Base-by-base conservation (phyloP, 2,329 filamentous ascomycete genomes). In the Fusarium pseudonygamai region DNA sequence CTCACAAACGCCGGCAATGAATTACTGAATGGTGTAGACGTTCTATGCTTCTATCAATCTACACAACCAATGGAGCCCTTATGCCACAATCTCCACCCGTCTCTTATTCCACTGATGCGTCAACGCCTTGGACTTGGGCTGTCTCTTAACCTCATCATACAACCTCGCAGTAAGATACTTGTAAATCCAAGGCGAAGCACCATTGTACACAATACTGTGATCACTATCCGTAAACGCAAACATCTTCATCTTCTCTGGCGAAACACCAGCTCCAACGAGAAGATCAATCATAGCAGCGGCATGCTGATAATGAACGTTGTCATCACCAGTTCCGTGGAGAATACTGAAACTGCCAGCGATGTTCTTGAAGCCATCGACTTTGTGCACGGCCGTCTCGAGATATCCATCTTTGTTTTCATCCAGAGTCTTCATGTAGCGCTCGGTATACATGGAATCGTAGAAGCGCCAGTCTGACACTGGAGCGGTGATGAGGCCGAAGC, bases 261-360 rank as follows among this genome's bases (percentile, higher is more conserved):
- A 85, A 1, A 93, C 89, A 0, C 87, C 87, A 1, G 81, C 86
- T 1, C 87, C 86, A 37, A 93, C 88, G 1, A 93, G 80, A 28
- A 90, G 79, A 74, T 93, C 90, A 0, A 90, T 82, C 39, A 93
- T 79, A 2, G 87, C 89, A 0, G 90, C 91, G 0, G 87, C 77
- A 69, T 93, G 89, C 81, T 93, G 91, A 78, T 91, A 93, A 77
- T 93, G 91, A 20, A 93, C 91, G 58, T 93, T 93, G 74, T 93
- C 91, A 71, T 93, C 91, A 1, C 90, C 91, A 0, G 89, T 89
- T 1, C 91, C 91, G 76, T 93, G 91, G 68, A 91, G 86, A 47
- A 93, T 84, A 10, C 90, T 82, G 69, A 92, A 89, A 5, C 87
- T 86, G 7, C 91, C 91, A 0, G 83, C 83, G 14, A 91, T 85